Evolutionary conservation across 495 filamentous ascomycete species (phyloP), one percentile per base, ranked within the genome.

Genomic region (Cairneyella variabilis): DNA sequence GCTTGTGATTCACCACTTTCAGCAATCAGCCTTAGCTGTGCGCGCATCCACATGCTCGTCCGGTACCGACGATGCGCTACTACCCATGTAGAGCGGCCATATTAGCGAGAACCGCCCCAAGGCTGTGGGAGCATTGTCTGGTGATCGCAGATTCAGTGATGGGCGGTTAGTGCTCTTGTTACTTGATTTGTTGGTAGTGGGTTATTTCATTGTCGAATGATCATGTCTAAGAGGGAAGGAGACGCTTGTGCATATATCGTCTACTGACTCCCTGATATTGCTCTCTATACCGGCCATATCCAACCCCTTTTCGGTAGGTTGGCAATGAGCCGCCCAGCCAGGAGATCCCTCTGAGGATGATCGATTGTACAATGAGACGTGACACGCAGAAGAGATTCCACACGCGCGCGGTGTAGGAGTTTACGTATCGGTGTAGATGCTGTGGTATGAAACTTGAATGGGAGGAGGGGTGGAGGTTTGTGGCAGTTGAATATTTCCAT

Each of bases 361-460:
- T 54, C 28, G 52, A 54, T 27, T 54, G 52, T 12, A 54, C 18
- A n/a, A 54, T 54, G 4, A 54, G 41, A 41, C 52, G 52, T n/a
- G 28, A 54, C 9, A 54, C 52, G 11, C 52, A 43, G 17, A 39
- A 54, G 6, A 48, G n/a, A 37, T 54, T 54, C 52, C 52, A 54
- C 14, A 54, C 41, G 0, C 52, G 52, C 10, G 52, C 43, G 25
- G 16, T 21, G 16, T 47, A 54, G 14, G 48, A 47, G 11, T 48
- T 25, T 22, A 34, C 16, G 30, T 54, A 54, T 47, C 30, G 18
- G 25, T 54, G 52, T 21, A 48, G 38, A 1, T 48, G 25, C 39
- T 18, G 0, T 22, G 52, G 52, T 32, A 47, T 26, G 34, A 25
- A 54, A 12, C 12, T 9, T 17, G 52, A 48, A 30, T 17, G 1